Percentiles rank a stretch among this genome's conserved stretches.
Evolutionary conservation across 2,329 filamentous ascomycete species (phyloP).

Genomic region (Aspergillus sp.): DNA sequence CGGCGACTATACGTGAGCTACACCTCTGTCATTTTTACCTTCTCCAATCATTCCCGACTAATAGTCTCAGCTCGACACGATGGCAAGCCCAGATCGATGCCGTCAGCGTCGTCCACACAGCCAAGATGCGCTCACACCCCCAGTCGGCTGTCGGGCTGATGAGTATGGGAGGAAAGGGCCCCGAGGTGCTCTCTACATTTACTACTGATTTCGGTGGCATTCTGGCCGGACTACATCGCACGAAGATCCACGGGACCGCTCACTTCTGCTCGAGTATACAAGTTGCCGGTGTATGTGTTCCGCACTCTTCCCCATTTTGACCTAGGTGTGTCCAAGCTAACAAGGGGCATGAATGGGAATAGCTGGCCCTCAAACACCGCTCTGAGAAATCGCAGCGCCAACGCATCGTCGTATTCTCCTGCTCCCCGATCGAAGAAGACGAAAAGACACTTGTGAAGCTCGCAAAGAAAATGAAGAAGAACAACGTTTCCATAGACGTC

Average conservation of each 20-base stretch:
- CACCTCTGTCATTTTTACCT: not conserved
- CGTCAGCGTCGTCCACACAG: conserved; percentile 91
- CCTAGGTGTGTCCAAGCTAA: conserved; percentile 8
- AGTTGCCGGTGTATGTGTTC: conserved; percentile 75
- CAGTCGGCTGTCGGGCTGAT: conserved; percentile 97
- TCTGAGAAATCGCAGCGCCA: conserved; percentile 97
- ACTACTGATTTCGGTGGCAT: conserved; percentile 97
- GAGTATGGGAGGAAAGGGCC: conserved; percentile 98
- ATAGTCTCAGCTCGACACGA: conserved; percentile 72
- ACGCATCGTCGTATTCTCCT: conserved; percentile 95
- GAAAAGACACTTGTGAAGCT: conserved; percentile 86
- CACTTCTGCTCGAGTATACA: conserved; percentile 94
- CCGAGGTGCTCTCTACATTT: conserved; percentile 92
- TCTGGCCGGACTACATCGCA: conserved; percentile 85
- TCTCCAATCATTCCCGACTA: not conserved
- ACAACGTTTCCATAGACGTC: conserved; percentile 89
- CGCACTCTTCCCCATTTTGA: not conserved
- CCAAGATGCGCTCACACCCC: conserved; percentile 91
- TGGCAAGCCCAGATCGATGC: conserved; percentile 97
- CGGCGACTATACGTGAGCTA: conserved; percentile 72
- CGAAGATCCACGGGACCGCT: conserved; percentile 85
- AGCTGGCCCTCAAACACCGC: conserved; percentile 96
- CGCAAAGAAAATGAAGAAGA: conserved; percentile 99
- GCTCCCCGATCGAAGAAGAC: conserved; percentile 85
- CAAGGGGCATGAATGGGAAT: conserved; percentile 2